Conservation (phyloP, 2,329 filamentous ascomycete genomes). For the Pseudonectria foliicola region DNA sequence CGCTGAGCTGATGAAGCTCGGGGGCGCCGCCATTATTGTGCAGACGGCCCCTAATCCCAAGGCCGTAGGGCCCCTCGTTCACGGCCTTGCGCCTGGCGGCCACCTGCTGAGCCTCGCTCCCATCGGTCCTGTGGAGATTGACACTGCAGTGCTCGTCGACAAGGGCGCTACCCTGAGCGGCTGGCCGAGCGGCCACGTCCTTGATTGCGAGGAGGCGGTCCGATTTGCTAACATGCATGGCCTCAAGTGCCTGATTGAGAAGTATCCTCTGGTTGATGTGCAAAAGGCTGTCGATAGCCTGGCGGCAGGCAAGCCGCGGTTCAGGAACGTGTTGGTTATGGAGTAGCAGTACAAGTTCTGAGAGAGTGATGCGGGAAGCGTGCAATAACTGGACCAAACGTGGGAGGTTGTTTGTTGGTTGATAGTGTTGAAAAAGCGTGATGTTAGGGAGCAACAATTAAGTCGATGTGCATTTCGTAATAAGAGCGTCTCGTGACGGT, state of each 20-base stretch:
- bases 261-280: slow-evolving; percentile 49
- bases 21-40: slow-evolving; percentile 55
- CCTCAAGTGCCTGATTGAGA: slow-evolving; percentile 60
- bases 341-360: slow-evolving; percentile 14
- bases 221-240: slow-evolving; percentile 54
- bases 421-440: too few relatives aligned
- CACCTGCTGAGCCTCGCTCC: slow-evolving; percentile 55
- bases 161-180: slow-evolving; percentile 56
- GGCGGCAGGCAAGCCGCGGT: slow-evolving; percentile 35
- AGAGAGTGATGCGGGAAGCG: too few relatives aligned
- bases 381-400: too few relatives aligned
- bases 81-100: slow-evolving; percentile 46
- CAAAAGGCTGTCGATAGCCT: slow-evolving; percentile 38
- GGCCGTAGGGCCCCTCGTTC: slow-evolving; percentile 45
- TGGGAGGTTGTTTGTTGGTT: too few relatives aligned
- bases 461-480: too few relatives aligned
- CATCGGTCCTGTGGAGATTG: slow-evolving; percentile 37
- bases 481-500: too few relatives aligned
- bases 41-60: slow-evolving; percentile 56
- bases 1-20: slow-evolving; percentile 45
- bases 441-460: too few relatives aligned
- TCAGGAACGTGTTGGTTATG: slow-evolving; percentile 39
- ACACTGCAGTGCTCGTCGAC: slow-evolving; percentile 33
- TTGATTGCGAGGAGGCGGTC: slow-evolving; percentile 60
- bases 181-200: slow-evolving; percentile 55